Base-by-base conservation (phyloP, 2,329 filamentous ascomycete species). In the Penicillium polonicum region DNA sequence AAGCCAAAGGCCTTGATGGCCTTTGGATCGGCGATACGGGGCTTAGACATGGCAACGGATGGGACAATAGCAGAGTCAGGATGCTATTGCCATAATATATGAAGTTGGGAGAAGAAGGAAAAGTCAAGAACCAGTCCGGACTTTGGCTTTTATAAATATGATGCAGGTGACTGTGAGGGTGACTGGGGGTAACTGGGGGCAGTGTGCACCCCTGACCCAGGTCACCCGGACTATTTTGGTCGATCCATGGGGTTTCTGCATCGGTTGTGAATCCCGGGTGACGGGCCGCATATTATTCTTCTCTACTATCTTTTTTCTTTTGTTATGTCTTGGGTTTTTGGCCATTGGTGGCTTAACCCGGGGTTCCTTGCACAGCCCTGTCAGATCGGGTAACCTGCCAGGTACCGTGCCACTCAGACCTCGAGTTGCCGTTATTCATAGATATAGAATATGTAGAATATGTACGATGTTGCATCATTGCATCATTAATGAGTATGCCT, bases 1-100 rank as follows among this genome's bases (percentile, higher is more conserved):
- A 79, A 69, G 60, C 77, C 77, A 62, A 72, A 75, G 48, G 71
- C 68, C 61, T 73, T 74, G 62, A 78, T 65, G 50, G 50, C 50
- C 50, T 52, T 46, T 36, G 39, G 21, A n/a, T 36, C 27, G 25
- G 46, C 38, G 44, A 65, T 39, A 41, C 57, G 60, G 21, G 66
- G 48, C 36, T 61, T 58, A 25, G 66, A 55, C 68, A 70, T 70
- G 25, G 52, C 35, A 38, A 52, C 39, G 21, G 6, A 23, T 56
- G 9, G 10, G 25, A 55, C 33, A 57, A 36, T 33, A 38, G 21
- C 23, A 48, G 23, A 39, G 41, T 54, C 46, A 46, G 36, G 25
- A 48, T 44, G 39, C 33, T 56, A 56, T 62, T 44, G 52, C 55
- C 48, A 42, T 51, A 35, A 27, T n/a, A 29, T 31, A 15, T 25